Evolutionary conservation across 768 basidiomycete genomes (phyloP).

Genomic region (Lentinus brumalis): DNA sequence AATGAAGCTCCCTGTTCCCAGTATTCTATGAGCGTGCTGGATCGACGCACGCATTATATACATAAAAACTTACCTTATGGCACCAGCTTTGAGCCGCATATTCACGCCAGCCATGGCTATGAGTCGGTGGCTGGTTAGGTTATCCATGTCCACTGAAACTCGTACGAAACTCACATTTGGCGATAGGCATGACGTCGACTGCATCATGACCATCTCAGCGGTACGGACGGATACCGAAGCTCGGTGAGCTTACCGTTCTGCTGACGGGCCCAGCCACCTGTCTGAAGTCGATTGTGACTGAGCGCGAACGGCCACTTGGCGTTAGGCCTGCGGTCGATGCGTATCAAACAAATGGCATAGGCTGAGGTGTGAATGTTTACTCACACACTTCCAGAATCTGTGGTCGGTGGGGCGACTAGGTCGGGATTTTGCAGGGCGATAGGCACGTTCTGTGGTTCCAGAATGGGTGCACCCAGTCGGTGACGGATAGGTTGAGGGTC

Average conservation of each 20-base stretch:
- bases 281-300: constrained; percentile 58
- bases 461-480: constrained; percentile 44
- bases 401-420: constrained; percentile 58
- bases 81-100: constrained; percentile 40
- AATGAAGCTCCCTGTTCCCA: constrained; percentile 33
- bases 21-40: background rate
- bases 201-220: background rate
- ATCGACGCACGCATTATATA: background rate
- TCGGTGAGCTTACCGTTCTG: constrained; percentile 49
- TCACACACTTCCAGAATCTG: constrained; percentile 56
- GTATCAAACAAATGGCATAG: background rate
- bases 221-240: constrained; percentile 8
- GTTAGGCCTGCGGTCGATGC: constrained; percentile 36
- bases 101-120: constrained; percentile 35
- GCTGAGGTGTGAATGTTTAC: constrained; percentile 8
- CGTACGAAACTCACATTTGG: constrained; percentile 28
- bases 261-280: constrained; percentile 67
- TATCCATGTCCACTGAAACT: background rate
- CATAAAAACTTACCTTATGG: constrained; percentile 29
- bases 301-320: constrained; percentile 67
- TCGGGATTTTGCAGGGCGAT: constrained; percentile 61
- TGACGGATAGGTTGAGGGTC: constrained; percentile 48
- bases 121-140: background rate
- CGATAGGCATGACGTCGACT: constrained; percentile 45
- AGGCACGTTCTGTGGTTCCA: constrained; percentile 60